Evolutionary conservation across 306 rosid species (phyloP).

Genomic region (Prunus fruticosa): DNA sequence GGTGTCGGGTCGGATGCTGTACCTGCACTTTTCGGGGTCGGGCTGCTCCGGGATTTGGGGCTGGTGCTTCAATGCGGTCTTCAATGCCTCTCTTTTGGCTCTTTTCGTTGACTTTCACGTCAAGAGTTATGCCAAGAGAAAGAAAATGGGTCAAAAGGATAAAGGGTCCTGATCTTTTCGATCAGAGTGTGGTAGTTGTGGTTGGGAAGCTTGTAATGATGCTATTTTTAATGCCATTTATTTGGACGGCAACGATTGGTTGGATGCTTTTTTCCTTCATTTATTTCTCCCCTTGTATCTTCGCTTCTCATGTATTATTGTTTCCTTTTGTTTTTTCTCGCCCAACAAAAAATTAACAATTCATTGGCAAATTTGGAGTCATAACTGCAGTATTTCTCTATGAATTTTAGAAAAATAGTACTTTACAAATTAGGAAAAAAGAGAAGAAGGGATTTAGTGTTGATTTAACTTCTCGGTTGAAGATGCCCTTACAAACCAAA

Average conservation of each 20-base stretch:
- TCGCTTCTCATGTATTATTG: no score
- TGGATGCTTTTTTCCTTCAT: background rate
- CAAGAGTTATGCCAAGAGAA: slow-evolving; percentile 46
- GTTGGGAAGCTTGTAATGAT: background rate
- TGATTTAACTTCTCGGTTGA: no score
- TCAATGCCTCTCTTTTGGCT: slow-evolving; percentile 63
- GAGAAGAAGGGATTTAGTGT: no score
- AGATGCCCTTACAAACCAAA: no score
- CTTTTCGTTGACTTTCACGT: slow-evolving; percentile 64
- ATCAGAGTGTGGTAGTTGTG: background rate
- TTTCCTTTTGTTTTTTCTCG: no score
- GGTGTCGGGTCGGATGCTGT: slow-evolving; percentile 49
- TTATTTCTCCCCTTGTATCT: no score
- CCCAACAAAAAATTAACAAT: no score
- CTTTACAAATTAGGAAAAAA: no score
- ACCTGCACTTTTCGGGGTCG: slow-evolving; percentile 38
- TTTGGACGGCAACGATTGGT: background rate
- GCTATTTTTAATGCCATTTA: background rate
- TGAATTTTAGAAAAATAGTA: no score
- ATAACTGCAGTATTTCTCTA: no score
- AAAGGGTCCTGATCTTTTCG: background rate
- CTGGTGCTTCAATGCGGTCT: slow-evolving; percentile 75
- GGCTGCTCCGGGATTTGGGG: slow-evolving; percentile 68
- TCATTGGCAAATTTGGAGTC: no score
- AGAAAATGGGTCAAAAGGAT: slow-evolving; percentile 1